Conservation (phyloP, 371 early-diverging fungal species). For the Syncephalastrum racemosum region DNA sequence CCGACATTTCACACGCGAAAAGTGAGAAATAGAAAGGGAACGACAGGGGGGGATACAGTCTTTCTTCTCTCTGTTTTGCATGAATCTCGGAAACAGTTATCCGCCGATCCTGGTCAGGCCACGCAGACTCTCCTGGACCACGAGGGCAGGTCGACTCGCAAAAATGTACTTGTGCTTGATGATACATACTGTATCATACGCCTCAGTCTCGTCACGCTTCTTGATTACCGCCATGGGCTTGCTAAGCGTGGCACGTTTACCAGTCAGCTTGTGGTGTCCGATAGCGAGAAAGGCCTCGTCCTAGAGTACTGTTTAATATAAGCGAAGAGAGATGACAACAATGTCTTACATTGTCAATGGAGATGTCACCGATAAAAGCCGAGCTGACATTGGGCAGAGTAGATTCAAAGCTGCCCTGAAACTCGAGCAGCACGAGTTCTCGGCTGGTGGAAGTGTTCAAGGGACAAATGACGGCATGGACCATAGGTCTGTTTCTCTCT, state of each 20-base stretch:
- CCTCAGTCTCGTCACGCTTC: conserved; percentile 21
- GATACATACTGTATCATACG: conserved; percentile 49
- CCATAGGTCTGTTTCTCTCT: conserved; percentile 22
- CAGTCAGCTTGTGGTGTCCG: conserved; percentile 42
- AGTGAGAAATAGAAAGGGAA: not conserved
- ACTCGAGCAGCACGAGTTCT: conserved; percentile 45
- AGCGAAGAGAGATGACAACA: not conserved
- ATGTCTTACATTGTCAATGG: conserved; percentile 22
- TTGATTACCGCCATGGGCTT: conserved; percentile 57
- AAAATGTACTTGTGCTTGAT: conserved; percentile 58
- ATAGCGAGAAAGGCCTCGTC: conserved; percentile 42
- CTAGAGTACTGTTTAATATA: conserved; percentile 19
- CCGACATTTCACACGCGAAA: no score
- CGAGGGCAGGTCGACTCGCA: conserved; percentile 41
- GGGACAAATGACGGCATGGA: conserved; percentile 31
- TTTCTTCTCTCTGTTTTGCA: conserved; percentile 4
- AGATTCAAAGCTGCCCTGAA: conserved; percentile 54
- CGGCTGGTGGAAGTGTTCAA: conserved; percentile 14
- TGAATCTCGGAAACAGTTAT: not conserved
- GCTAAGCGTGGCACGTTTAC: conserved; percentile 21
- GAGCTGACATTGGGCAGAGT: conserved; percentile 23
- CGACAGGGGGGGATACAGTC: no score
- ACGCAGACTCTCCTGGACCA: conserved; percentile 39
- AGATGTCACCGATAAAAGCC: conserved; percentile 41
- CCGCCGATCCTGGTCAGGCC: conserved; percentile 23